phyloP scores from a whole-genome alignment of 208 protist species.

The Trypanosoma vivax region DNA sequence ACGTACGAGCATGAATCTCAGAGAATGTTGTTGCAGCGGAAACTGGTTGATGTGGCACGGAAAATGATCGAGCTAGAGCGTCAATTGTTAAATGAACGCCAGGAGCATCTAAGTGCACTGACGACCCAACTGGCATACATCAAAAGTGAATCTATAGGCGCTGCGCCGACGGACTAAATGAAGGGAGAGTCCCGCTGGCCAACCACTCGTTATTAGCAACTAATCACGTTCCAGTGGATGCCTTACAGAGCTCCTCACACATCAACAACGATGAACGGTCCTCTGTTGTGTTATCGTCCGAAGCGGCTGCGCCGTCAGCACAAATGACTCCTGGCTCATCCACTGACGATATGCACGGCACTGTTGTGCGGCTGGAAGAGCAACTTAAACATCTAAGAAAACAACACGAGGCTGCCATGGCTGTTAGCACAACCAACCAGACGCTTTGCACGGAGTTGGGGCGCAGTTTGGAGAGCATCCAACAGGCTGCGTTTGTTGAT shows the following conservation, averaged over 20 bases:
- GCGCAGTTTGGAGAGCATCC: constrained; percentile 42
- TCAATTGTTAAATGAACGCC: constrained; percentile 63
- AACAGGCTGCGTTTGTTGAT: constrained; percentile 58
- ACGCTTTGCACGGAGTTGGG: constrained; percentile 44
- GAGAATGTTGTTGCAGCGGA: constrained; percentile 56
- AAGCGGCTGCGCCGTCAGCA: background rate
- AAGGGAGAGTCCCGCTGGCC: no score
- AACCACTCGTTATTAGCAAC: no score
- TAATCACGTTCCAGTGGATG: no score
- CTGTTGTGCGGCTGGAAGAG: constrained; percentile 43
- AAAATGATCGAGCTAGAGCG: constrained; percentile 61
- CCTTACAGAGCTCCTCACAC: no score
- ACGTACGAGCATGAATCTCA: constrained; percentile 66
- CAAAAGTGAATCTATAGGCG: constrained; percentile 2
- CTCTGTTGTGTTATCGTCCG: background rate
- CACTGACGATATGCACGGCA: constrained; percentile 18
- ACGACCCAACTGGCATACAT: constrained; percentile 5
- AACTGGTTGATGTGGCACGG: constrained; percentile 51
- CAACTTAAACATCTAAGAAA: constrained; percentile 57
- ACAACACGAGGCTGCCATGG: constrained; percentile 49
- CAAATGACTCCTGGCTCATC: background rate
- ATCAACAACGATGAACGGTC: background rate
- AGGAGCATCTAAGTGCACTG: constrained; percentile 56
- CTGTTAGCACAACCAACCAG: constrained; percentile 35
- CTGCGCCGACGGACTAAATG: background rate